phyloP scores from a whole-genome alignment of 1,284 basidiomycete species.

The Malassezia caprae region DNA sequence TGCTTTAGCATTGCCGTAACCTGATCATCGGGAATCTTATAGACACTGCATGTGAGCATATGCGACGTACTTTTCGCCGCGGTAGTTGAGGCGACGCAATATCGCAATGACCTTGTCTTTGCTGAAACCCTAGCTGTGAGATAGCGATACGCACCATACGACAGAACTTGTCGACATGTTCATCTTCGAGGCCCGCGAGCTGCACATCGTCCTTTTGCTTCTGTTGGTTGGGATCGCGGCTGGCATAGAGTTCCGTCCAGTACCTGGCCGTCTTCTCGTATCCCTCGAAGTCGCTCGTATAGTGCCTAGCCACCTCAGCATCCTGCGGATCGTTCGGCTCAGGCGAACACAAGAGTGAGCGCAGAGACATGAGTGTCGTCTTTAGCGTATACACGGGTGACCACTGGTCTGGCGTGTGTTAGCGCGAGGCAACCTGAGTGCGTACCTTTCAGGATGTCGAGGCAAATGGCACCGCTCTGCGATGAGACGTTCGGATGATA shows the following conservation, averaged over 20 bases:
- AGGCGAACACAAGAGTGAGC: conserved; percentile 86
- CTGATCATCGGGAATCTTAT: conserved; percentile 34
- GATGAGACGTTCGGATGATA: conserved; percentile 97
- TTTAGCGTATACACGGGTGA: conserved; percentile 65
- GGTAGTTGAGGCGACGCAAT: conserved; percentile 78
- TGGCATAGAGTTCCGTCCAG: conserved; percentile 56
- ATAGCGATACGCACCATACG: conserved; percentile 27
- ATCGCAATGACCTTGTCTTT: conserved; percentile 73
- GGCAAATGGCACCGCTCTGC: conserved; percentile 80
- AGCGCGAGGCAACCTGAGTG: conserved; percentile 49
- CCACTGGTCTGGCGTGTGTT: conserved; percentile 20
- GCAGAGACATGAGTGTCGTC: conserved; percentile 88
- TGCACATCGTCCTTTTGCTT: conserved; percentile 49
- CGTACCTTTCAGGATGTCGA: conserved; percentile 72
- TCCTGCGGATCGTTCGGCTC: conserved; percentile 97
- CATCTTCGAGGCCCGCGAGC: conserved; percentile 51
- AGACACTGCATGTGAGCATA: conserved; percentile 17
- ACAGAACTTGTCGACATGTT: conserved; percentile 51
- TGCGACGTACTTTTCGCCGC: conserved; percentile 60
- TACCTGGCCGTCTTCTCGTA: conserved; percentile 88
- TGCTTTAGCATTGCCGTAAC: conserved; percentile 18
- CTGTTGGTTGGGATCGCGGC: conserved; percentile 18
- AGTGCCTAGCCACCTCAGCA: conserved; percentile 86
- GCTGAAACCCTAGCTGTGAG: conserved; percentile 54
- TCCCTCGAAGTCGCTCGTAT: conserved; percentile 69